These are phyloP conservation scores for Marvania coccoides DNA, from an alignment of 139 green algal genomes.

Conservation along the genomic window DNA sequence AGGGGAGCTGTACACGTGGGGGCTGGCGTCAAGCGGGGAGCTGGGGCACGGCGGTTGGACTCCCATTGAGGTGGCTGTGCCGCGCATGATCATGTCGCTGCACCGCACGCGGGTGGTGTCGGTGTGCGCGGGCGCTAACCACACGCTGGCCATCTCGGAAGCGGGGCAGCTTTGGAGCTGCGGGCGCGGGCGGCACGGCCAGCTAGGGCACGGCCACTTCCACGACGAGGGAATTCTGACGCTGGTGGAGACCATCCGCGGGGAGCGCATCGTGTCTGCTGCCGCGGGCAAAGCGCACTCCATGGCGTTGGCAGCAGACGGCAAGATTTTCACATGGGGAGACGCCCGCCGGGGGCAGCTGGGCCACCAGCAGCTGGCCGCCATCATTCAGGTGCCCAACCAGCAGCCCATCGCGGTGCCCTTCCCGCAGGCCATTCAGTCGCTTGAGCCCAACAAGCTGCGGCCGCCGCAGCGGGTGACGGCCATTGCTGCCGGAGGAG, in stretches of 20 bases:
- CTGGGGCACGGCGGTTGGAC: conserved; percentile 58
- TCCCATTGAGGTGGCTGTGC: conserved; percentile 47
- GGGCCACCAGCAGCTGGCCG: conserved; percentile 43
- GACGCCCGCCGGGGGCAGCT: conserved; percentile 55
- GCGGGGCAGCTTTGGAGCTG: conserved; percentile 64
- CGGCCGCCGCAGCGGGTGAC: conserved; percentile 52
- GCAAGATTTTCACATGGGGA: conserved; percentile 74
- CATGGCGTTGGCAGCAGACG: conserved; percentile 63
- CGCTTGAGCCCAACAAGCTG: conserved; percentile 46
- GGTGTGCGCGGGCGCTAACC: conserved; percentile 54
- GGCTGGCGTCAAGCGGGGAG: conserved; percentile 65
- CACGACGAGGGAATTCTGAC: conserved; percentile 41
- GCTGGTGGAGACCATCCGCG: conserved; percentile 24
- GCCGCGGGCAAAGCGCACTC: conserved; percentile 61
- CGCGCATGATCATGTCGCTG: conserved; percentile 19
- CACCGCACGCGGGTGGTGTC: conserved; percentile 53
- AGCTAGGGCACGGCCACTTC: conserved; percentile 48
- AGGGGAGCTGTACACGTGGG: conserved; percentile 72
- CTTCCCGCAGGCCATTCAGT: conserved; percentile 46
- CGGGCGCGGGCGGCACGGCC: conserved; percentile 47
- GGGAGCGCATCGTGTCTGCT: conserved; percentile 48
- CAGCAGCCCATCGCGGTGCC: conserved; percentile 21
- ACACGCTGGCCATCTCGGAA: conserved; percentile 72
- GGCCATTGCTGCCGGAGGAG: conserved; percentile 55
- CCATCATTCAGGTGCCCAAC: conserved; percentile 8